Conservation (phyloP, 1,139 yeast genomes). For the Blastobotrys apis region DNA sequence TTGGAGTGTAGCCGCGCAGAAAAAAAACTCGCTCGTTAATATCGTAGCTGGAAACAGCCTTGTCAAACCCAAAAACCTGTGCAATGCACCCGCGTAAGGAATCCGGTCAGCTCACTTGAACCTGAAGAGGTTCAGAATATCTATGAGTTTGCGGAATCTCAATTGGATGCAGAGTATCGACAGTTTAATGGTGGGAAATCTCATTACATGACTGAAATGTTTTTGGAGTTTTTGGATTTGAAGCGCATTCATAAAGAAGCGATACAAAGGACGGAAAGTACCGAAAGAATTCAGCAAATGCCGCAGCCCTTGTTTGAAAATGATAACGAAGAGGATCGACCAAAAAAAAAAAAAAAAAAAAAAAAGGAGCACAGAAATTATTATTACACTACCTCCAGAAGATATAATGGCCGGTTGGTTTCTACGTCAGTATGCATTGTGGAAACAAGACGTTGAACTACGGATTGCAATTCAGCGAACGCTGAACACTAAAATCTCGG, state of each 20-base stretch:
- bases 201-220: conserved; percentile 77
- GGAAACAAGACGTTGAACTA: conserved; percentile 63
- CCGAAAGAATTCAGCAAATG: neutral
- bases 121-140: too few relatives aligned
- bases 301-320: conserved; percentile 3
- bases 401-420: conserved; percentile 70
- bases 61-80: too few relatives aligned
- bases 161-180: conserved; percentile 80
- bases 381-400: conserved; percentile 51
- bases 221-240: conserved; percentile 62
- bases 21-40: too few relatives aligned
- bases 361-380: conserved; percentile 11
- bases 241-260: conserved; percentile 16
- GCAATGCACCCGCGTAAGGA: too few relatives aligned
- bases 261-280: conserved; percentile 14
- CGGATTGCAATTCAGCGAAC: too few relatives aligned
- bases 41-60: too few relatives aligned
- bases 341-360: neutral
- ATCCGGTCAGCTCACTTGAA: too few relatives aligned
- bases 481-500: too few relatives aligned
- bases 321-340: neutral
- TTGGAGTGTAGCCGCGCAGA: too few relatives aligned
- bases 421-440: conserved; percentile 51
- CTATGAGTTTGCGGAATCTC: too few relatives aligned
- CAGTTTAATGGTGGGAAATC: conserved; percentile 68